These are phyloP conservation scores for Epichloe aotearoae DNA, from an alignment of 2,329 filamentous ascomycete species.

Conservation along the genomic window DNA sequence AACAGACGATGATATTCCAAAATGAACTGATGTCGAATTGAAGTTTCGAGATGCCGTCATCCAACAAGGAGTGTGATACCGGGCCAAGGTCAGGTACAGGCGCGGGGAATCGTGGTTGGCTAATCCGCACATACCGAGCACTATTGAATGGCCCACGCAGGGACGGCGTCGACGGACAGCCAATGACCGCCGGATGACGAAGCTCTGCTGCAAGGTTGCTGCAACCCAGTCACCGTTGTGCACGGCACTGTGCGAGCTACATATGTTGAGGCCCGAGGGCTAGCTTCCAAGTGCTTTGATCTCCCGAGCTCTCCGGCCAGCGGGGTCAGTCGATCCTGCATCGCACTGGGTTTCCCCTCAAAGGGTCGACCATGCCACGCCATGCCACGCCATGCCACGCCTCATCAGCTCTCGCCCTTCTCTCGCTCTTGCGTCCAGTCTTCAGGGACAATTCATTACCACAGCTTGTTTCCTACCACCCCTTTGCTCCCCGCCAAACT, in stretches of 20 bases:
- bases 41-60: no score
- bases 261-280: no score
- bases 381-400: background rate
- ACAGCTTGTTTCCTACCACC: background rate
- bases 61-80: no score
- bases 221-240: background rate
- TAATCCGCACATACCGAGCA: background rate
- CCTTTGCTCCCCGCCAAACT: background rate
- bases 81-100: background rate
- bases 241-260: slow-evolving; percentile 1
- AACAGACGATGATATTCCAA: no score
- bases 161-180: background rate
- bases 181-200: background rate
- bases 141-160: background rate
- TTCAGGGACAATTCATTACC: background rate
- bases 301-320: no score
- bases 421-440: background rate
- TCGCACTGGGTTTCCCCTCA: background rate
- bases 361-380: background rate
- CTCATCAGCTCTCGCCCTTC: background rate
- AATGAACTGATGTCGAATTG: no score
- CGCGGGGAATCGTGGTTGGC: background rate
- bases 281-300: no score
- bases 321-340: background rate
- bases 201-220: background rate